Conservation (phyloP, 2,329 filamentous ascomycete genomes). For the Mollisia scopiformis region DNA sequence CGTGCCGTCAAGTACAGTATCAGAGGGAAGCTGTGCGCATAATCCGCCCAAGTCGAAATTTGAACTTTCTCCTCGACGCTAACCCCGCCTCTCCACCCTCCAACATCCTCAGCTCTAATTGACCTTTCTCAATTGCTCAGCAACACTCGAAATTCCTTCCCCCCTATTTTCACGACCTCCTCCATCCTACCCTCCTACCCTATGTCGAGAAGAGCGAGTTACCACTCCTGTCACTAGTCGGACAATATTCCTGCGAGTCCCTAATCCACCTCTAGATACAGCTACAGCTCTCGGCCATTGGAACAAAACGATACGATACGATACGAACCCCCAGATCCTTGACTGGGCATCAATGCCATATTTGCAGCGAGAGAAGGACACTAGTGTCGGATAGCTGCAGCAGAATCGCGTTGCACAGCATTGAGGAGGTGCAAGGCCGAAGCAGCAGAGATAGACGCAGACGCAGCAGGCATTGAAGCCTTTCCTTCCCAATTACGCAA, state of each 20-base stretch:
- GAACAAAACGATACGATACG: too few relatives aligned
- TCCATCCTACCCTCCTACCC: too few relatives aligned
- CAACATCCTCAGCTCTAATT: constrained; percentile 16
- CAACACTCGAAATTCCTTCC: background rate
- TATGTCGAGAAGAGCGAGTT: too few relatives aligned
- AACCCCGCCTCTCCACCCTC: constrained; percentile 24
- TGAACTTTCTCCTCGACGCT: constrained; percentile 6
- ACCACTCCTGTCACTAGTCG: too few relatives aligned
- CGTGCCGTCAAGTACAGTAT: too few relatives aligned
- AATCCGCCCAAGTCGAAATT: background rate
- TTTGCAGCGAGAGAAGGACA: constrained; percentile 13
- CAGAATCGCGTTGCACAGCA: constrained; percentile 28
- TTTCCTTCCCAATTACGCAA: constrained; percentile 16
- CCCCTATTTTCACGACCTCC: background rate
- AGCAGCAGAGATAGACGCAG: background rate
- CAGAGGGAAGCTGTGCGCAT: too few relatives aligned
- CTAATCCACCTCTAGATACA: too few relatives aligned
- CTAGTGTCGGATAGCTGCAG: constrained; percentile 34
- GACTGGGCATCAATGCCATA: constrained; percentile 34
- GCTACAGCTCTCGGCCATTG: background rate
- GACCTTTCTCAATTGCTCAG: constrained; percentile 16
- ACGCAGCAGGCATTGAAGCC: constrained; percentile 1
- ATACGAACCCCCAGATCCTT: too few relatives aligned
- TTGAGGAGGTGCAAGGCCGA: constrained; percentile 4
- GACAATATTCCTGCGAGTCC: too few relatives aligned